A percentile compares a stretch with the other conserved stretches of the same genome.
These are phyloP conservation scores for Triglochin maritima DNA, from an alignment of 106 monocot genomes.

Conservation along the genomic window DNA sequence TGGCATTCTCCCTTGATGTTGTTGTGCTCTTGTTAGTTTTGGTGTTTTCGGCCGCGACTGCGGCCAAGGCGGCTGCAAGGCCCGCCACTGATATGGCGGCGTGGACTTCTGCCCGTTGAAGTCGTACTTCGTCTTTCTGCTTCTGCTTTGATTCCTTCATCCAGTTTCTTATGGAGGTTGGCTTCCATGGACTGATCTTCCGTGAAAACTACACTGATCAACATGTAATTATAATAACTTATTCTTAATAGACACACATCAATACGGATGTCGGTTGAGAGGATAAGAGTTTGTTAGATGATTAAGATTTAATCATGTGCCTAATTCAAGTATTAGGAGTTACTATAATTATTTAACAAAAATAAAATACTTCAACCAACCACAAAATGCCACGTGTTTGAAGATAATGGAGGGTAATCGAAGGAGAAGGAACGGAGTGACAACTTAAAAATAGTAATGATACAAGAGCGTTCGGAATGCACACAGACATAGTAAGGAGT, in stretches of 20 bases:
- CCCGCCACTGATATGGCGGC: slow-evolving; percentile 69
- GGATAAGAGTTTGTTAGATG: neutral
- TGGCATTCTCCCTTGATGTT: slow-evolving; percentile 38
- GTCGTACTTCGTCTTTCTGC: slow-evolving; percentile 49
- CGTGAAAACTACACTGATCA: slow-evolving; percentile 36
- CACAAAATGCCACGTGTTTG: no score
- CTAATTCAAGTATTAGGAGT: no score
- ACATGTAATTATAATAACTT: neutral
- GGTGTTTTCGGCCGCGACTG: slow-evolving; percentile 49
- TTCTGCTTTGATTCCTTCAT: slow-evolving; percentile 52
- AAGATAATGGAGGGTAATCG: neutral
- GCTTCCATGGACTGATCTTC: slow-evolving; percentile 36
- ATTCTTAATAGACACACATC: neutral
- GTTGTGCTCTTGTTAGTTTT: slow-evolving; percentile 9
- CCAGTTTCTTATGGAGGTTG: slow-evolving; percentile 56
- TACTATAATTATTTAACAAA: no score
- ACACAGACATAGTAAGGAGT: no score
- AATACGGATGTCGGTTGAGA: neutral
- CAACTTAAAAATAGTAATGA: no score
- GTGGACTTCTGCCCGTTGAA: slow-evolving; percentile 55
- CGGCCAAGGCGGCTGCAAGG: slow-evolving; percentile 61
- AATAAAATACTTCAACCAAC: no score
- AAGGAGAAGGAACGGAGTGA: neutral
- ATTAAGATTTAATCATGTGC: no score
- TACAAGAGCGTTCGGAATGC: no score